Percentiles rank a stretch among this genome's conserved stretches.
Conservation (phyloP, 2,329 filamentous ascomycete genomes). For the Venturia pyrina region DNA sequence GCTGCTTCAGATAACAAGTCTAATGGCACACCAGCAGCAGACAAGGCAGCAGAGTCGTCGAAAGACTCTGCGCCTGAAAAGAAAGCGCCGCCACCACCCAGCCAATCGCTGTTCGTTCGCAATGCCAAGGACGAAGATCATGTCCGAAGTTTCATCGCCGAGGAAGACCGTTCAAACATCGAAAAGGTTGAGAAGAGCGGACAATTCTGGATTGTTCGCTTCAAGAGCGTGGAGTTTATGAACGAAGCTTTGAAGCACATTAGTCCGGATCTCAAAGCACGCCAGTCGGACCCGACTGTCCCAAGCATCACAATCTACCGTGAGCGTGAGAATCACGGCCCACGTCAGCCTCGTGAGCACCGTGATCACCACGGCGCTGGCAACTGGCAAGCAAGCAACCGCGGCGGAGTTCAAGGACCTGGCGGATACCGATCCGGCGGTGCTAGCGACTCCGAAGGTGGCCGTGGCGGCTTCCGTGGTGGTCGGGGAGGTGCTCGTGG, state of each 20-base stretch:
- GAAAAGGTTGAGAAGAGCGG: constrained; percentile 57
- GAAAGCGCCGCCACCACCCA: neutral
- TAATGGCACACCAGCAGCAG: constrained; percentile 39
- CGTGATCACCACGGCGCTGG: constrained; percentile 32
- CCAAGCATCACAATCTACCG: constrained; percentile 78
- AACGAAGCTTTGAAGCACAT: constrained; percentile 67
- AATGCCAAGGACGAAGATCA: constrained; percentile 77
- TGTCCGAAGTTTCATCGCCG: constrained; percentile 67
- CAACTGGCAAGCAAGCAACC: constrained; percentile 52
- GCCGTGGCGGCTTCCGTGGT: constrained; percentile 43
- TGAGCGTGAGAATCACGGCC: constrained; percentile 39
- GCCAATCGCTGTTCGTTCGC: constrained; percentile 70
- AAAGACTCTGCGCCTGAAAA: constrained; percentile 3
- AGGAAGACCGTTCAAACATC: constrained; percentile 77
- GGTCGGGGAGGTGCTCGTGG: constrained; percentile 41
- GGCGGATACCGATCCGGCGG: constrained; percentile 80
- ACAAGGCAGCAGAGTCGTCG: constrained; percentile 25
- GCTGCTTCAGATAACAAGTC: constrained; percentile 33
- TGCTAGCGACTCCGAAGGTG: constrained; percentile 65
- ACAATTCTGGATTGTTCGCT: constrained; percentile 77
- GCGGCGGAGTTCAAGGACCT: constrained; percentile 46
- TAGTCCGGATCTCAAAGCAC: constrained; percentile 61
- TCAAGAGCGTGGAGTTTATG: constrained; percentile 69
- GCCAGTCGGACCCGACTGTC: constrained; percentile 58
- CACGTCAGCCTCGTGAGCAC: constrained; percentile 13